Base-by-base conservation (phyloP, 2,329 filamentous ascomycete genomes). In the Teratosphaeria destructans region DNA sequence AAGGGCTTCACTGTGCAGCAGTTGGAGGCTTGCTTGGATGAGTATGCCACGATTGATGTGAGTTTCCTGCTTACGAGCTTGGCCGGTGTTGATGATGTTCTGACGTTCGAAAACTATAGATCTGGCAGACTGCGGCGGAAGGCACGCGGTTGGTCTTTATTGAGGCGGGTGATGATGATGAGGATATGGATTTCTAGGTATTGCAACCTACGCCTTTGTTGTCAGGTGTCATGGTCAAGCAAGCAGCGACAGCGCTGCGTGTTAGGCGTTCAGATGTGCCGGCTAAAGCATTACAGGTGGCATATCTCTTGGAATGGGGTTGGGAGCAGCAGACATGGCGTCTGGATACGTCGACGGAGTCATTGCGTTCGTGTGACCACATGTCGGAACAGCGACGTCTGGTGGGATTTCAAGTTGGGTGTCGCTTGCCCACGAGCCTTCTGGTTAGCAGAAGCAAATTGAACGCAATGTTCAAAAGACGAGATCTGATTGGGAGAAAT, bases 1-100 rank as follows among this genome's bases (percentile, higher is more conserved):
- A 96, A 96, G 82, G 94, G 94, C 2, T 99, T 96, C 75, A 99
- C 93, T 0, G 87, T 91, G 65, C 90, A 97, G 74, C 92, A 99
- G 75, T 91, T 96, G 77, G 81, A 89, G 70, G 83, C 83, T 66
- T 87, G 92, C 23, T 81, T 99, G 71, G 87, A 96, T 63, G 93
- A 96, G 78, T 97, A 99, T 75, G 86, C 89, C 2, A 79, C 83
- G 65, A 77, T 95, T 62, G 89, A 96, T 79, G 94, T 97, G 79
- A 90, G 92, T 87, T 58, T 32, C 26, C n/a, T 52, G 11, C n/a
- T 10, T 52, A 34, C 11, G 27, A 8, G 14, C 58, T 29, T 37
- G n/a, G 26, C 12, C 52, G 23, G 26, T 57, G 11, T n/a, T 19
- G 43, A 43, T 35, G 26, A 37, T 57, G 47, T 65, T 62, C 75